Evolutionary conservation across 257 asterid genomes (phyloP).

Genomic region (Solanum clarkiae): DNA sequence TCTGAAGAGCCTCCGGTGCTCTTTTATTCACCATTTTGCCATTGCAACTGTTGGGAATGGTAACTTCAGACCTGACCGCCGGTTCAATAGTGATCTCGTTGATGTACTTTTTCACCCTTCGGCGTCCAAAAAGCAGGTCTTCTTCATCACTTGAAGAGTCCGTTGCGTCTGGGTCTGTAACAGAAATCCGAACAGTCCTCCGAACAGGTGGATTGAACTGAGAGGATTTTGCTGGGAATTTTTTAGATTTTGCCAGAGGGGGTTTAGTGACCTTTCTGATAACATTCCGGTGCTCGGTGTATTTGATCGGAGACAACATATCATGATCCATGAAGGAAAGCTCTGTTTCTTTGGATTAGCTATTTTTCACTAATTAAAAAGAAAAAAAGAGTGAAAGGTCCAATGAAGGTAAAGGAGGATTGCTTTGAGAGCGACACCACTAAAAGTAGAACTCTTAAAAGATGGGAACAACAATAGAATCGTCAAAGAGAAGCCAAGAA

Average conservation of each 20-base stretch:
- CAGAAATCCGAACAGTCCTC: conserved; percentile 34
- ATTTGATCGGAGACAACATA: conserved; percentile 43
- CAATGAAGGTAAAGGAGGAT: conserved; percentile 7
- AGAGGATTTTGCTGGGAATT: neutral
- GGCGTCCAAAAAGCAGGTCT: conserved; percentile 26
- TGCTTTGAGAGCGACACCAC: conserved; percentile 1
- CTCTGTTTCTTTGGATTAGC: neutral
- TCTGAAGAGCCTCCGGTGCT: conserved; percentile 6
- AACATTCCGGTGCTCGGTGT: conserved; percentile 42
- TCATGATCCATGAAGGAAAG: conserved; percentile 31
- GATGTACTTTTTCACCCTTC: conserved; percentile 48
- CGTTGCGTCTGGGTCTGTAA: conserved; percentile 70
- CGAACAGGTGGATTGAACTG: conserved; percentile 6
- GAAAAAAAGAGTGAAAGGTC: neutral
- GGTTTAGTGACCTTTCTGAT: conserved; percentile 32
- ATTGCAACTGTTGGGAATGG: neutral
- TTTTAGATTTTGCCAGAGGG: conserved; percentile 9
- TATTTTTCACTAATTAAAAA: neutral
- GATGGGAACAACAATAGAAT: neutral
- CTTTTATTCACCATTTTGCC: conserved; percentile 1
- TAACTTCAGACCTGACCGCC: neutral
- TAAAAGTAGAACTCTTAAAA: neutral
- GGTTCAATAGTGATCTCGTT: conserved; percentile 41
- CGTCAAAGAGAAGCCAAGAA: conserved; percentile 21
- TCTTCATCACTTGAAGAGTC: conserved; percentile 78